Evolutionary conservation across 2,329 filamentous ascomycete species (phyloP), one percentile per base, ranked within the genome.

Genomic region (Uncinocarpus reesii): DNA sequence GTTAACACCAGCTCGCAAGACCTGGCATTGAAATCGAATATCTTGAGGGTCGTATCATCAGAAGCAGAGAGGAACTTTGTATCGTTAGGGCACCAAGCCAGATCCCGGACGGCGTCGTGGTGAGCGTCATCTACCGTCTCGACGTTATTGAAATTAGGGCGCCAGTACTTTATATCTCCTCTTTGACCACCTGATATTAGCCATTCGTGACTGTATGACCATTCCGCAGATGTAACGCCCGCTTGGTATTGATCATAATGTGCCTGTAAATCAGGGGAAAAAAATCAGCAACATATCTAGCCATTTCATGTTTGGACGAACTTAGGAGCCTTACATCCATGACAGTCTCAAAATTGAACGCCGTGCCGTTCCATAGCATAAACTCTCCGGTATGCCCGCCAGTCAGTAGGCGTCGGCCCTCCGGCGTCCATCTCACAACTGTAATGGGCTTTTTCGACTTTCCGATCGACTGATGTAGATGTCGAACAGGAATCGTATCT

Each of bases 281-380:
- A 16, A 2, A 24, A 32, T 42, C 37, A 48, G 26, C 26, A n/a
- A n/a, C n/a, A n/a, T n/a, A n/a, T n/a, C n/a, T n/a, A n/a, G n/a
- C n/a, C n/a, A n/a, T n/a, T n/a, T n/a, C n/a, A n/a, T n/a, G n/a
- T n/a, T n/a, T n/a, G n/a, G n/a, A n/a, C n/a, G 3, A 10, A 8
- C 41, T n/a, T 1, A 31, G 11, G 28, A 29, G 21, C 62, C 68
- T 46, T 56, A 74, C 71, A 65, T 95, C 89, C 85, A 95, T 95
- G 23, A 98, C 95, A 2, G 92, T 96, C 70, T 98, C 92, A 59
- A 98, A 98, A 66, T 98, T 96, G 77, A 98, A 98, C 20, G 88
- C 90, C 36, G 90, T 96, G 54, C 92, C 92, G 64, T 98, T 98
- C 92, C 92, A 98, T 2, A 98, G 70, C 32, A 93, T 98, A 60